Conservation (phyloP, 2,329 filamentous ascomycete genomes). For the Venturia aucupariae region DNA sequence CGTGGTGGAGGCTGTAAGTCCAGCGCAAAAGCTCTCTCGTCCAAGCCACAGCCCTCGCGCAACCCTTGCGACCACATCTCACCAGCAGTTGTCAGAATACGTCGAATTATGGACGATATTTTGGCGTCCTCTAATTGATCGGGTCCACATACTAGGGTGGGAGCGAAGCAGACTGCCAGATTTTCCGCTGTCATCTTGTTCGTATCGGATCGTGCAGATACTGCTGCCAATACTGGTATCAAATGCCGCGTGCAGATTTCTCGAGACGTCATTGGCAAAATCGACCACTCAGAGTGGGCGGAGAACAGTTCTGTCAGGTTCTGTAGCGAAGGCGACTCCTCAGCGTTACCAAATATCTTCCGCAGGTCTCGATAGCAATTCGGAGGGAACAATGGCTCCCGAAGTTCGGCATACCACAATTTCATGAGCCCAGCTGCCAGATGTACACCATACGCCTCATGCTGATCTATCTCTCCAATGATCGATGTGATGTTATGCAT, state of each 20-base stretch:
- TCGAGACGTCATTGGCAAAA: slow-evolving; percentile 36
- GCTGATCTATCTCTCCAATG: slow-evolving; percentile 37
- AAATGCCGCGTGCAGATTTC: slow-evolving; percentile 42
- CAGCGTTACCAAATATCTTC: slow-evolving; percentile 31
- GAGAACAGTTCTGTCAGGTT: slow-evolving; percentile 38
- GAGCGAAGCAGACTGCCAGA: slow-evolving; percentile 45
- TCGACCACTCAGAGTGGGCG: slow-evolving; percentile 36
- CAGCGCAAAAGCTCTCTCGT: slow-evolving; percentile 27
- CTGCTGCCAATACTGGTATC: slow-evolving; percentile 40
- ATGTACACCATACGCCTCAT: slow-evolving; percentile 45
- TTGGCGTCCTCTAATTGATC: slow-evolving; percentile 47
- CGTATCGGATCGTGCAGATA: slow-evolving; percentile 35
- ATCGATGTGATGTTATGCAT: slow-evolving; percentile 31
- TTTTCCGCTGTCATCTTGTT: slow-evolving; percentile 50
- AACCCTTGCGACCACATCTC: slow-evolving; percentile 34
- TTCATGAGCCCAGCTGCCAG: slow-evolving; percentile 46
- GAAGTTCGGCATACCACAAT: slow-evolving; percentile 45
- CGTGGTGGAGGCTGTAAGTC: slow-evolving; percentile 33
- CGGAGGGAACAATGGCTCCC: slow-evolving; percentile 42
- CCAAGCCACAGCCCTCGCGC: slow-evolving; percentile 33
- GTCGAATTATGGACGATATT: slow-evolving; percentile 42
- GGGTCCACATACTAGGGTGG: slow-evolving; percentile 42
- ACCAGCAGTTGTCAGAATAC: slow-evolving; percentile 40
- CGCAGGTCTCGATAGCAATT: slow-evolving; percentile 40
- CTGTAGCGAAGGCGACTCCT: slow-evolving; percentile 32